Percentiles rank a stretch among this genome's conserved stretches.
phyloP scores from a whole-genome alignment of 371 early-diverging fungal species.

The Batkoa obscura region DNA sequence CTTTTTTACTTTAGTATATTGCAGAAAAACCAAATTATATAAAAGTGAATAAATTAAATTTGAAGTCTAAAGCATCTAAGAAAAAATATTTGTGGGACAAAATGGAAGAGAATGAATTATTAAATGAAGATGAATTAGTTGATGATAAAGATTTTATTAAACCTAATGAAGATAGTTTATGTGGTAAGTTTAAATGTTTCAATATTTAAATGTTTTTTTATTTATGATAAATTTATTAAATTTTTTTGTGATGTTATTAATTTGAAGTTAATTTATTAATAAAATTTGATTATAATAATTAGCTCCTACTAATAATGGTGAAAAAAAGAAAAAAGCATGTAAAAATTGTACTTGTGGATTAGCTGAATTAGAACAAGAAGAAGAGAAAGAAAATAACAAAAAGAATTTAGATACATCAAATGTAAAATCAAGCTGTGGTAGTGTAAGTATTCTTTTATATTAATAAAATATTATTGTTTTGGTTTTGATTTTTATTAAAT shows the following conservation, averaged over 20 bases:
- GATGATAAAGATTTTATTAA: constrained; percentile 68
- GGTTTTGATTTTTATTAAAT: no score
- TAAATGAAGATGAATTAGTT: constrained; percentile 73
- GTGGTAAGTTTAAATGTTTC: constrained; percentile 15
- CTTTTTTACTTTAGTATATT: constrained; percentile 22
- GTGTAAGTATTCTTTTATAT: constrained; percentile 26
- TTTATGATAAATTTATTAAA: neutral
- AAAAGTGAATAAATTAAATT: constrained; percentile 49
- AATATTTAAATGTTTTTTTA: neutral
- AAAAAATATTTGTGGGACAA: constrained; percentile 34
- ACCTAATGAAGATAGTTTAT: constrained; percentile 43
- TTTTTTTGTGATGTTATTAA: constrained; percentile 7
- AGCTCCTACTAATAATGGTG: constrained; percentile 30
- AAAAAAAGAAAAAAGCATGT: constrained; percentile 77
- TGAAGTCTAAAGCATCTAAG: constrained; percentile 33
- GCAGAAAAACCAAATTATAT: constrained; percentile 75
- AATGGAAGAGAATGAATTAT: constrained; percentile 36
- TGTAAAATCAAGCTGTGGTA: constrained; percentile 35
- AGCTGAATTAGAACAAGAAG: constrained; percentile 45
- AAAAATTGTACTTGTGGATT: constrained; percentile 93
- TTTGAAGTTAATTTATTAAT: no score
- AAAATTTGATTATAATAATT: no score
- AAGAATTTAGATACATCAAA: neutral
- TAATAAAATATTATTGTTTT: constrained; percentile 1
- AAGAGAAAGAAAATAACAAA: constrained; percentile 13